These are phyloP conservation scores for Rhizopogon vesiculosus DNA, from an alignment of 768 basidiomycete genomes.

Conservation along the genomic window DNA sequence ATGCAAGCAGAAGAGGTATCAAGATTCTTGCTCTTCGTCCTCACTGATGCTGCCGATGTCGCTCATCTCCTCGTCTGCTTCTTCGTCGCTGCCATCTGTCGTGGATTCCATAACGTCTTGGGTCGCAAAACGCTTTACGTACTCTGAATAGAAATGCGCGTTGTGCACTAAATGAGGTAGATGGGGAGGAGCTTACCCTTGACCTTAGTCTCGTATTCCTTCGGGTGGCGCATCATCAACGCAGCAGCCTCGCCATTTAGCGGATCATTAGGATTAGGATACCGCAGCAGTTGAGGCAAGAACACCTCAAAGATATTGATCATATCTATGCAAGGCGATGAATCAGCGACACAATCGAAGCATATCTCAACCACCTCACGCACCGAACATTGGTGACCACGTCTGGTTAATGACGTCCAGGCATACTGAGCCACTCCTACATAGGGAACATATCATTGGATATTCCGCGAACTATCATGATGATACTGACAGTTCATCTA, in stretches of 20 bases:
- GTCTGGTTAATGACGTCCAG: constrained; percentile 99
- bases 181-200: constrained; percentile 53
- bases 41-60: constrained; percentile 82
- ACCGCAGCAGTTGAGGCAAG: constrained; percentile 92
- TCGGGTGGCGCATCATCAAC: constrained; percentile 94
- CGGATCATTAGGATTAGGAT: constrained; percentile 98
- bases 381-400: constrained; percentile 99
- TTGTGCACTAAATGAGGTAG: not conserved
- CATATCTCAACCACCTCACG: constrained; percentile 23
- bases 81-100: constrained; percentile 53
- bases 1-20: constrained; percentile 9
- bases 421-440: constrained; percentile 95
- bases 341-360: not conserved
- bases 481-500: constrained; percentile 88
- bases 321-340: constrained; percentile 62
- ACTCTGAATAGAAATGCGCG: constrained; percentile 50
- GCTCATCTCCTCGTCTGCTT: constrained; percentile 84
- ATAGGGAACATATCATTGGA: constrained; percentile 7
- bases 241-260: constrained; percentile 98
- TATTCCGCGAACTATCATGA: constrained; percentile 2
- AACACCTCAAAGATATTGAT: constrained; percentile 99
- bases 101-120: constrained; percentile 84
- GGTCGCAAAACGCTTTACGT: constrained; percentile 92
- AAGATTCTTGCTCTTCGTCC: constrained; percentile 40
- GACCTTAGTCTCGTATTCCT: constrained; percentile 92